Base-by-base conservation (phyloP, 2,329 filamentous ascomycete species). In the Parafenestella ontariensis region DNA sequence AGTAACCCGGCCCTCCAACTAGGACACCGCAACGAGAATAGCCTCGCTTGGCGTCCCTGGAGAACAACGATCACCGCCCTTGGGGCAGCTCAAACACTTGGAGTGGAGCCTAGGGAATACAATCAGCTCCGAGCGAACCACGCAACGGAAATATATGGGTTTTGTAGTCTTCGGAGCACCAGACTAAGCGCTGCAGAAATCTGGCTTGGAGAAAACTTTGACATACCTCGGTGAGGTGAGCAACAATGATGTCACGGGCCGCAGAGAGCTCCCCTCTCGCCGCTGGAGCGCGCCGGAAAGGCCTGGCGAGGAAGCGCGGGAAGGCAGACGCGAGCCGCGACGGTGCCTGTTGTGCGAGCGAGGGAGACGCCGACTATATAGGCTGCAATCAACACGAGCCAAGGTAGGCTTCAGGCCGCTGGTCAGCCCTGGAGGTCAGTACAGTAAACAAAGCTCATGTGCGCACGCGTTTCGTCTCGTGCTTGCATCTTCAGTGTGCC, bases 181-280 rank as follows among this genome's bases (percentile, higher is more conserved):
- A n/a, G n/a, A n/a, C n/a, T n/a, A 49, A 40, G 51, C 39, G 6
- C 3, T 26, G 24, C 24, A 26, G 5, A 9, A 26, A 9, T 26
- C 9, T 26, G 24, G 9, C 24, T 15, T 29, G 42, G 53, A 50
- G 55, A 52, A 56, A 43, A 56, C 55, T 62, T 58, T 43, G 53
- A 61, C 61, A 56, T 58, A 70, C 65, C 64, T 65, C 59, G 65
- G 66, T n/a, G n/a, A n/a, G n/a, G n/a, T n/a, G 54, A 55, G 52
- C 58, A 46, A 51, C 60, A 54, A 64, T 69, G 67, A 69, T 68
- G 68, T 70, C 68, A 54, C 51, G 33, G 34, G 39, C 37, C 40
- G 40, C 31, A 45, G 40, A 50, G 31, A 29, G n/a, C 24, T 9
- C 24, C 24, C 9, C 24, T 43, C 41, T 5, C 5, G 41, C 13